Conservation (phyloP, 441 rosid species). For the Bocquillonia castaneifolia region DNA sequence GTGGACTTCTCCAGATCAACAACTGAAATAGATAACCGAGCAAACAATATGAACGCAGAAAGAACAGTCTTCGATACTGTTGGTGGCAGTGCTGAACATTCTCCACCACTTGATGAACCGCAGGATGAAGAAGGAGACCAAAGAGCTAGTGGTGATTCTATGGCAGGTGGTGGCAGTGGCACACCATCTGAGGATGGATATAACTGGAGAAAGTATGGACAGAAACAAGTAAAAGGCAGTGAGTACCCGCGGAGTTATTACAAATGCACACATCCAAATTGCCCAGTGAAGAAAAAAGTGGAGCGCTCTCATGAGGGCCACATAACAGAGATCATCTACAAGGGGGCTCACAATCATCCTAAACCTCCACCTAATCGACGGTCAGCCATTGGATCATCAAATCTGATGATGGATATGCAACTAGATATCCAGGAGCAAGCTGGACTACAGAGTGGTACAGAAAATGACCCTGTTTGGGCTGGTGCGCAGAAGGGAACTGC, state of each 20-base stretch:
- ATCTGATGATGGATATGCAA: slow-evolving; percentile 34
- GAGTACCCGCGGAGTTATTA: slow-evolving; percentile 71
- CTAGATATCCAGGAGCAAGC: slow-evolving; percentile 32
- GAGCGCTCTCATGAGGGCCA: slow-evolving; percentile 65
- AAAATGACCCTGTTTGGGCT: slow-evolving; percentile 47
- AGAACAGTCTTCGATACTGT: slow-evolving; percentile 41
- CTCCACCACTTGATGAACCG: slow-evolving; percentile 56
- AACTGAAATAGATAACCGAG: slow-evolving; percentile 36
- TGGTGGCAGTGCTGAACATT: slow-evolving; percentile 41
- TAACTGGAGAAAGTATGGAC: slow-evolving; percentile 72
- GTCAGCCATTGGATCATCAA: slow-evolving; percentile 37
- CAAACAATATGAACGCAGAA: slow-evolving; percentile 29
- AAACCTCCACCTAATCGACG: slow-evolving; percentile 46
- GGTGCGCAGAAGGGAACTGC: slow-evolving; percentile 37
- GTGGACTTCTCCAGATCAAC: slow-evolving; percentile 37
- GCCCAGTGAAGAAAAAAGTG: slow-evolving; percentile 61
- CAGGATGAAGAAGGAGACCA: slow-evolving; percentile 68
- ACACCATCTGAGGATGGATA: slow-evolving; percentile 56
- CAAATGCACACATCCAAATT: slow-evolving; percentile 63
- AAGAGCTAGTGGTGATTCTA: slow-evolving; percentile 53
- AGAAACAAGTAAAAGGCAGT: slow-evolving; percentile 68
- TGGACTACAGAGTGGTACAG: slow-evolving; percentile 34
- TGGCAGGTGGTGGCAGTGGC: slow-evolving; percentile 48
- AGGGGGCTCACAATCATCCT: slow-evolving; percentile 59
- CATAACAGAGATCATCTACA: slow-evolving; percentile 68